These are phyloP conservation scores for Scolecobasidium constrictum DNA, from an alignment of 2,329 filamentous ascomycete species.

Conservation along the genomic window DNA sequence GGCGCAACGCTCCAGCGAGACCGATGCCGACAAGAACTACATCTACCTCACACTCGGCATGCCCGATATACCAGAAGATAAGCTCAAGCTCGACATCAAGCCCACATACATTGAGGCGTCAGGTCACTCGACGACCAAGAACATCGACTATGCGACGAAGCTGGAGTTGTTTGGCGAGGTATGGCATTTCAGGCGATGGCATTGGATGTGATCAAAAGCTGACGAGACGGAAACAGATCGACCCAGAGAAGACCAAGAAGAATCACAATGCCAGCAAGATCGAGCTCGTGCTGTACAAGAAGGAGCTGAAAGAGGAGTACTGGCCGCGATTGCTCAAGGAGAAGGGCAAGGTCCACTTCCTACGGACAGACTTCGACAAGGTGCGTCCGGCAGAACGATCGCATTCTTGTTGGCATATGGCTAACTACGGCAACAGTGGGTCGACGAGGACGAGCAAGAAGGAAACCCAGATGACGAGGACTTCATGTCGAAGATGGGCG, in stretches of 20 bases:
- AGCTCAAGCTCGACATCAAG: constrained; percentile 75
- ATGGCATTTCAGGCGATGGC: neutral
- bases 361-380: constrained; percentile 99
- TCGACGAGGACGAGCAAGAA: constrained; percentile 97
- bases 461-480: constrained; percentile 73
- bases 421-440: constrained; percentile 50
- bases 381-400: constrained; percentile 29
- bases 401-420: neutral
- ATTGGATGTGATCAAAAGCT: neutral
- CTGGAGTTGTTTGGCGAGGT: constrained; percentile 74
- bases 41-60: constrained; percentile 88
- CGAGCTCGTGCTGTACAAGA: constrained; percentile 90
- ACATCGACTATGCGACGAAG: constrained; percentile 75
- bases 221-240: constrained; percentile 45
- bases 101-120: constrained; percentile 68
- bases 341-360: constrained; percentile 77
- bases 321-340: constrained; percentile 95
- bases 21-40: constrained; percentile 80
- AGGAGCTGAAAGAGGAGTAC: constrained; percentile 87
- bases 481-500: constrained; percentile 39
- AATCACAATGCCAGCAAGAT: constrained; percentile 83
- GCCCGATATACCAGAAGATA: constrained; percentile 66
- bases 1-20: constrained; percentile 85
- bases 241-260: constrained; percentile 70
- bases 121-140: constrained; percentile 72